Base-by-base conservation (phyloP, 2,329 filamentous ascomycete species). In the Calonectria hongkongensis region DNA sequence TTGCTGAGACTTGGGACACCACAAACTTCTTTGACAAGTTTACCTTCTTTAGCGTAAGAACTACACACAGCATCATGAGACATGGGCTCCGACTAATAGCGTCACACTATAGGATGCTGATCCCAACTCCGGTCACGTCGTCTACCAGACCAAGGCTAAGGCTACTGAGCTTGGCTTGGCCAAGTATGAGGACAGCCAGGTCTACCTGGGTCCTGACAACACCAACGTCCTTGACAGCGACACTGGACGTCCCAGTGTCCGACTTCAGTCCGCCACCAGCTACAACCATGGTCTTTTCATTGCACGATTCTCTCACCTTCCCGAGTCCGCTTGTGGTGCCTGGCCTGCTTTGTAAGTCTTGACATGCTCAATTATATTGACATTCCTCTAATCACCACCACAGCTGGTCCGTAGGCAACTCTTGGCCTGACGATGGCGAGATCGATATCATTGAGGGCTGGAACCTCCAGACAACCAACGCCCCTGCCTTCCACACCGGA, bases 231-330 rank as follows among this genome's bases (percentile, higher is more conserved):
- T 81, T 4, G 70, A 58, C 13, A 76, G 73, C 8, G 54, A 63
- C 62, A 70, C 78, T 41, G 87, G 86, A 50, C 85, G 89, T 25
- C 84, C 83, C 74, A 94, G 92, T 76, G 90, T 95, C 36, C 89
- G 94, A 45, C 81, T 95, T 18, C 89, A 91, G 73, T 94, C 92
- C 80, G 91, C 88, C 71, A 87, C 88, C 62, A 81, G 83, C 8
- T 95, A 93, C 84, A 90, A 87, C 74, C 87, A 91, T 70, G 93
- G 92, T 30, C 89, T 95, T 33, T 89, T 95, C 78, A 90, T 95
- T 51, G 86, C 92, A 54, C 91, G 94, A 79, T 90, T 95, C 75
- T 87, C 85, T 16, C 93, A 95, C 78, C 91, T 95, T 84, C 93
- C 94, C 36, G 87, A 86, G 68, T 87, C 88, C 12, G 85, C 87